Base-by-base conservation (phyloP, 2,329 filamentous ascomycete genomes). In the Pseudopithomyces maydicus region DNA sequence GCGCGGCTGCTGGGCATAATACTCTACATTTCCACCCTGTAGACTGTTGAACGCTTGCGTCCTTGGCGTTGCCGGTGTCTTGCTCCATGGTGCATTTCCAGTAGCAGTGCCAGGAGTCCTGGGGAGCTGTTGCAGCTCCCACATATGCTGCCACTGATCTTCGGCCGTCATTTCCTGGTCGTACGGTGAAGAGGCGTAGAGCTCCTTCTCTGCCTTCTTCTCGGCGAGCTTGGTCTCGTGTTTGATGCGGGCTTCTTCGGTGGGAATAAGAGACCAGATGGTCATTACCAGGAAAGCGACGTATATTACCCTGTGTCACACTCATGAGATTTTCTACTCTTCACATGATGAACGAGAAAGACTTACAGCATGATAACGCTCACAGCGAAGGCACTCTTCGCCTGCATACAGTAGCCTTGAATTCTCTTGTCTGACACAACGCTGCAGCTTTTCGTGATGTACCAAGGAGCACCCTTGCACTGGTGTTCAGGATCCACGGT, bases 331-430 rank as follows among this genome's bases (percentile, higher is more conserved):
- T 66, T 56, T 54, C 58, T 29, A 8, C 48, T 41, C 48, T 26
- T 19, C 39, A 17, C 12, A 12, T 26, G n/a, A 6, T n/a, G 20
- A 17, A 19, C 38, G 15, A 17, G 42, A 56, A 19, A 46, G 15
- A 83, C 87, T 78, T 81, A 90, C 88, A 90, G 79, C 84, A 91
- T 87, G 62, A 88, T 79, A 14, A 88, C 75, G 0, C 86, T 87
- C 19, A 85, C 80, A 14, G 84, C 88, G 65, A 91, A 89, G 14
- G 82, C 81, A 51, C 82, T 84, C 72, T 91, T 89, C 6, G 90
- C 89, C 72, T 90, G 82, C 68, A 81, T 76, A 74, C 90, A 94
- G 66, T 85, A 86, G 7, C 74, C 69, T 53, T 81, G 77, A 46
- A 84, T 79, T 26, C 84, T 82, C 48, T 81, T 81, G 5, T 82